phyloP scores from a whole-genome alignment of 2,329 filamentous ascomycete genomes.

The Aspergillus carbonarius region DNA sequence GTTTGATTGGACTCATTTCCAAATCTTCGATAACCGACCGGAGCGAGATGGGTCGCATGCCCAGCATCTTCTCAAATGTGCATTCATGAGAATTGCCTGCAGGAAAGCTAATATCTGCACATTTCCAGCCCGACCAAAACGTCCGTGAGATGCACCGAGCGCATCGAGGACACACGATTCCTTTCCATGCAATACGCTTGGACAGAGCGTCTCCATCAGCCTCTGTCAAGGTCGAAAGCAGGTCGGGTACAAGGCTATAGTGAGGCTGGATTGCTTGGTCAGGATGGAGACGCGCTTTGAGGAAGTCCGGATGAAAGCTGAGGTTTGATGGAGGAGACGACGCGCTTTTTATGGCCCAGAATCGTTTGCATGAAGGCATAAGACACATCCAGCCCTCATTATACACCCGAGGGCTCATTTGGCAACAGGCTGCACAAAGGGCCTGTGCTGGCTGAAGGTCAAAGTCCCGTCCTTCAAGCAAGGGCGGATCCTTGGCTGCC shows the following conservation, averaged over 20 bases:
- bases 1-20: slow-evolving; percentile 30
- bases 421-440: slow-evolving; percentile 45
- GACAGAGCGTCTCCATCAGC: slow-evolving; percentile 45
- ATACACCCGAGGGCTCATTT: slow-evolving; percentile 36
- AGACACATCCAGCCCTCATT: slow-evolving; percentile 61
- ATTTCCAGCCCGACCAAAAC: slow-evolving; percentile 64
- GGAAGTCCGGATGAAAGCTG: slow-evolving; percentile 57
- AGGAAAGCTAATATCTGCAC: slow-evolving; percentile 31
- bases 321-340: slow-evolving; percentile 29
- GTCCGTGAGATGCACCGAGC: slow-evolving; percentile 60
- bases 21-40: slow-evolving; percentile 33
- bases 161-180: slow-evolving; percentile 67
- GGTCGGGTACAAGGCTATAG: slow-evolving; percentile 41
- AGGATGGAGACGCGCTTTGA: slow-evolving; percentile 54
- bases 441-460: slow-evolving; percentile 20
- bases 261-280: slow-evolving; percentile 34
- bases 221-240: slow-evolving; percentile 40
- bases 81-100: slow-evolving; percentile 47
- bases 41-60: slow-evolving; percentile 29
- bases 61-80: slow-evolving; percentile 42
- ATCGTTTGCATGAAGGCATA: slow-evolving; percentile 50
- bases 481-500: slow-evolving; percentile 39
- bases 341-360: slow-evolving; percentile 54
- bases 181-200: slow-evolving; percentile 56
- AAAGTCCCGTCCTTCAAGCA: slow-evolving; percentile 34